phyloP scores from a whole-genome alignment of 768 basidiomycete genomes.

The Tulasnella sp. region DNA sequence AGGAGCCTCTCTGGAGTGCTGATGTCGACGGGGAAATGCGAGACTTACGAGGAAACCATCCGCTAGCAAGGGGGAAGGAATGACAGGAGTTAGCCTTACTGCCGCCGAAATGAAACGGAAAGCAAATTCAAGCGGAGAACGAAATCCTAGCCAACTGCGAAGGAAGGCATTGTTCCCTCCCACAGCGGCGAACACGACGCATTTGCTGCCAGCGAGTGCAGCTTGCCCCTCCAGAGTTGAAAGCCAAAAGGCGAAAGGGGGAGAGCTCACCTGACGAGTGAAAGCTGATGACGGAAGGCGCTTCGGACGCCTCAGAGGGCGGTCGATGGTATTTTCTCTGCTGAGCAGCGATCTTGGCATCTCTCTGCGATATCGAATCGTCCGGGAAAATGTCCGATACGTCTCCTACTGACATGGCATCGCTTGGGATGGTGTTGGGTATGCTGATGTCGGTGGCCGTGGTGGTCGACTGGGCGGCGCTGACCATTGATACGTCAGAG shows the following conservation, averaged over 20 bases:
- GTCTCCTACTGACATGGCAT: background rate
- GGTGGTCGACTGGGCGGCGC: background rate
- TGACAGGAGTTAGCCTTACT: background rate
- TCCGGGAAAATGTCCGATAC: background rate
- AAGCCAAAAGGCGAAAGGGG: background rate
- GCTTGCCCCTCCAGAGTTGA: background rate
- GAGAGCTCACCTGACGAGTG: conserved; percentile 4
- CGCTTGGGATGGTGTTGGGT: background rate
- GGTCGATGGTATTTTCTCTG: background rate
- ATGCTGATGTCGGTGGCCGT: background rate
- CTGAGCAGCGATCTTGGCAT: background rate
- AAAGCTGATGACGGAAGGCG: background rate
- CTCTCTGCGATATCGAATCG: conserved; percentile 7
- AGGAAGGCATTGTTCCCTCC: background rate
- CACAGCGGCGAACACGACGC: background rate
- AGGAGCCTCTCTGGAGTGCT: background rate
- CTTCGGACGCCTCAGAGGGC: background rate
- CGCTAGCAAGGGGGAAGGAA: background rate
- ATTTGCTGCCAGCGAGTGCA: background rate
- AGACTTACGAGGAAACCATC: conserved; percentile 8
- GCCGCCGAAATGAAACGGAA: background rate
- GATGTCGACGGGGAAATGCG: too few species aligned
- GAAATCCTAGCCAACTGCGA: background rate
- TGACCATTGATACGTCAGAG: background rate
- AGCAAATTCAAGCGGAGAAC: background rate